Conservation (phyloP, 2,329 filamentous ascomycete genomes). For the Zymoseptoria tritici region DNA sequence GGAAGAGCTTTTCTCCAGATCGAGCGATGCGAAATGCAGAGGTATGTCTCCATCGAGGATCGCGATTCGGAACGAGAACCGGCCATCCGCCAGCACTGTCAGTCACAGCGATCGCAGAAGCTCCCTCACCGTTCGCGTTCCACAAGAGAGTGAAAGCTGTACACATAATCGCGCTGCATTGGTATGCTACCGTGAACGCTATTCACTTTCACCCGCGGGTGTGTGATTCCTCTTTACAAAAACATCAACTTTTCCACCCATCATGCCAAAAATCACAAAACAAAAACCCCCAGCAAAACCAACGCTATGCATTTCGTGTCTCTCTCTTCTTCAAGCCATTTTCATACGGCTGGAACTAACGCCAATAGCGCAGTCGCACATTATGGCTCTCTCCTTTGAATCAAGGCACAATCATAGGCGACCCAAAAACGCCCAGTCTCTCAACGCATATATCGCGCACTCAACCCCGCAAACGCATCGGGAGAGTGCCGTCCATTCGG, state of each 20-base stretch:
- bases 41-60: background rate
- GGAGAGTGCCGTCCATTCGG: slow-evolving; percentile 65
- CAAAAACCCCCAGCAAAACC: background rate
- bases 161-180: background rate
- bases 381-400: background rate
- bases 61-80: background rate
- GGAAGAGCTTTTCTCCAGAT: no score
- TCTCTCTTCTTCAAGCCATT: background rate
- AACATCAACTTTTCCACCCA: background rate
- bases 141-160: background rate
- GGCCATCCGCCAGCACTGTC: background rate
- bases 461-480: slow-evolving; percentile 71
- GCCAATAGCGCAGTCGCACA: background rate
- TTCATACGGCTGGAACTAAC: background rate
- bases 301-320: background rate
- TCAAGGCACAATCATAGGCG: no score
- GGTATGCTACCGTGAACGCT: background rate
- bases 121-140: background rate
- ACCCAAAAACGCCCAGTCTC: no score
- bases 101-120: background rate
- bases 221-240: background rate
- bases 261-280: background rate
- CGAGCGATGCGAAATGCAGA: no score
- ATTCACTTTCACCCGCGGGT: background rate
- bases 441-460: slow-evolving; percentile 41